Conservation (phyloP, 2,329 filamentous ascomycete species). For the Dryadomyces sulphureus region DNA sequence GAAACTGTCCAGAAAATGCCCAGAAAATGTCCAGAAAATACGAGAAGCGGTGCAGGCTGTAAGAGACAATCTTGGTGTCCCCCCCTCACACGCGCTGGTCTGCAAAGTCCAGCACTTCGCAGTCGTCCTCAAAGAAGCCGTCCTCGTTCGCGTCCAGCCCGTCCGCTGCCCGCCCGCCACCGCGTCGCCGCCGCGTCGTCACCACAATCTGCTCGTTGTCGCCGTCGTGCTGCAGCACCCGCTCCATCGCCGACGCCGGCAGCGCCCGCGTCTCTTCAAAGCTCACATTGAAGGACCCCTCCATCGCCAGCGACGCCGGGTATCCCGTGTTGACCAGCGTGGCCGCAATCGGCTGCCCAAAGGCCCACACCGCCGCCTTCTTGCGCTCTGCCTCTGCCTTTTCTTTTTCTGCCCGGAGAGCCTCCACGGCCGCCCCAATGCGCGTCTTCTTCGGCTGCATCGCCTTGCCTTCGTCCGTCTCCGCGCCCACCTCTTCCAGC, state of each 20-base stretch:
- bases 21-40: neutral
- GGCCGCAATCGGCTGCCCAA: slow-evolving; percentile 39
- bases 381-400: neutral
- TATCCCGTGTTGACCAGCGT: slow-evolving; percentile 39
- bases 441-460: neutral
- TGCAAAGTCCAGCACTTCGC: slow-evolving; percentile 81
- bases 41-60: too few species aligned
- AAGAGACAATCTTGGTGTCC: neutral
- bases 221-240: slow-evolving; percentile 39
- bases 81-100: slow-evolving; percentile 48
- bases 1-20: too few species aligned
- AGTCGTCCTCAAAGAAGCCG: slow-evolving; percentile 86
- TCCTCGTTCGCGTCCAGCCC: slow-evolving; percentile 34
- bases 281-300: slow-evolving; percentile 31
- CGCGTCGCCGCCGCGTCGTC: slow-evolving; percentile 61
- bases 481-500: too few species aligned
- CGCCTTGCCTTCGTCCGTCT: neutral
- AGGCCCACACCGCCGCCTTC: slow-evolving; percentile 33
- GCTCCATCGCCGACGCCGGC: slow-evolving; percentile 49
- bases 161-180: slow-evolving; percentile 31
- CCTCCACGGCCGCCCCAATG: neutral
- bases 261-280: slow-evolving; percentile 43
- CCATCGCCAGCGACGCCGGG: slow-evolving; percentile 26
- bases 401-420: neutral
- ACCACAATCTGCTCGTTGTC: slow-evolving; percentile 62